Percentiles rank a stretch among this genome's conserved stretches.
Conservation (phyloP, 75 land plant species). For the Chamaecyparis obtusa region DNA sequence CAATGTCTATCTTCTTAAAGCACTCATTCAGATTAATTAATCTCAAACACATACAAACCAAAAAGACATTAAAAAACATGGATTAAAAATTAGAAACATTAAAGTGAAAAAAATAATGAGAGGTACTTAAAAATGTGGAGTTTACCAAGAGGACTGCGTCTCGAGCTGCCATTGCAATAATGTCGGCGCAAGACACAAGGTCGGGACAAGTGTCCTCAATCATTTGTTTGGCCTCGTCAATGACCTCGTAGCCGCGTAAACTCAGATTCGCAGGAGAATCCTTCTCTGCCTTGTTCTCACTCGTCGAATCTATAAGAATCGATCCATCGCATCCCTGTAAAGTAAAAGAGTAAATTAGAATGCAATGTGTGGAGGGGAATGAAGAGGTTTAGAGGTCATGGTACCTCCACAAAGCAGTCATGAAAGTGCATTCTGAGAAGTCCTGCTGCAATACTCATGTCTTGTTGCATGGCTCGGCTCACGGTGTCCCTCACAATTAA, state of each 20-base stretch:
- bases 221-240: constrained; percentile 15
- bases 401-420: constrained; percentile 50
- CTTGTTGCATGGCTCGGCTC: constrained; percentile 23
- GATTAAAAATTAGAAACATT: too few relatives aligned
- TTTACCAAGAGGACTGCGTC: constrained; percentile 13
- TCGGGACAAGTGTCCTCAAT: constrained; percentile 8
- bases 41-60: too few relatives aligned
- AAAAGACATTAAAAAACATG: too few relatives aligned
- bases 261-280: constrained; percentile 19
- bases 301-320: constrained; percentile 27
- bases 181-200: constrained; percentile 35
- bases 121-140: neutral
- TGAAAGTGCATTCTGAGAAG: constrained; percentile 49
- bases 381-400: neutral
- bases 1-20: too few relatives aligned
- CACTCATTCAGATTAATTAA: too few relatives aligned
- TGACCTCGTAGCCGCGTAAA: constrained; percentile 26
- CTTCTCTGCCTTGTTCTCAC: constrained; percentile 20
- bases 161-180: constrained; percentile 34
- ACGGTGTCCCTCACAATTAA: constrained; percentile 21
- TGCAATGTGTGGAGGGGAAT: neutral
- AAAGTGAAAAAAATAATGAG: too few relatives aligned
- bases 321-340: constrained; percentile 28
- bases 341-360: neutral
- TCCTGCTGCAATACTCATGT: constrained; percentile 32